Evolutionary conservation across 1,284 basidiomycete genomes (phyloP), one percentile per base, ranked within the genome.

Genomic region (Leucoagaricus sp.): DNA sequence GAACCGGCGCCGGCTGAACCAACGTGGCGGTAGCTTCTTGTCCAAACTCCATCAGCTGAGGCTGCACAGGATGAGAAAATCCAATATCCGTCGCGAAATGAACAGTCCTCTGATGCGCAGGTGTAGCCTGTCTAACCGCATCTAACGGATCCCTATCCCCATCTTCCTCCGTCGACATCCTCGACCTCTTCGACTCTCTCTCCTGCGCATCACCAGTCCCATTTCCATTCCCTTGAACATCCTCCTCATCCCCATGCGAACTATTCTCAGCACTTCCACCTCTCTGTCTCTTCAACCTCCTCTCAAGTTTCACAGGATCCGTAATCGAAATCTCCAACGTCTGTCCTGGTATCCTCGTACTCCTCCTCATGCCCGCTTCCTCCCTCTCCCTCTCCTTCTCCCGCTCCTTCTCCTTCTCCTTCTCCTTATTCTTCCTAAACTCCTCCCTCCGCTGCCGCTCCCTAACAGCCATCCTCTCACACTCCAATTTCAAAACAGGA

Each of bases 381-480:
- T 72, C 69, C 4, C 62, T 68, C 49, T 36, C 47, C 49, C 69
- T 63, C 40, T 70, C 76, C 55, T 74, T 76, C 25, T 75, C 78
- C 45, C 73, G 76, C 13, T 69, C 72, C 57, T 75, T 76, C 51
- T 75, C 80, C 61, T 78, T 80, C 60, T 78, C 71, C 53, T 69
- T 81, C 60, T 72, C 77, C 62, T 73, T 81, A 53, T 74, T 78
- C 65, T 81, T 83, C 64, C 76, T 78, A 56, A 76, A 73, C 58
- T 85, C 86, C 19, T 83, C 82, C 65, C 86, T 73, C 59, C 93
- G 75, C 69, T 87, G 84, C 59, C 82, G 73, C 73, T 96, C 91
- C 31, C 96, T 79, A 47, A 75, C 81, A 8, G 91, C 90, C 91
- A 96, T 96, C 55, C 91, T 80, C 69, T 91, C 89, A 69, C 96